Base-by-base conservation (phyloP, 1,139 yeast species). In the Pichia sp. region DNA sequence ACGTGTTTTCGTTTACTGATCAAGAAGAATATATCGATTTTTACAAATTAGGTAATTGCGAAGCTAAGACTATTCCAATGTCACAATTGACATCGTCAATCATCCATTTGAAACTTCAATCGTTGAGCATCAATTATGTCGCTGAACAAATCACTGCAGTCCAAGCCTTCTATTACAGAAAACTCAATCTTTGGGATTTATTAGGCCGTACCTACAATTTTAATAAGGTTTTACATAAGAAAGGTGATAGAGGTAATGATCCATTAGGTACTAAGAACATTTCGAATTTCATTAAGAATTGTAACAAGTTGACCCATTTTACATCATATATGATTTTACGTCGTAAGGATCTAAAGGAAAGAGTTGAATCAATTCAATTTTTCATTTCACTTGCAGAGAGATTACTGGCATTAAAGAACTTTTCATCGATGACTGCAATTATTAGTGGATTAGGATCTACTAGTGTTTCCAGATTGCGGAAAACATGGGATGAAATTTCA, bases 381-480 rank as follows among this genome's bases (percentile, higher is more conserved):
- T 89, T 89, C 63, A 86, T 91, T 43, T 78, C 76, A 40, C 89
- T 89, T 35, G 96, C 97, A 0, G 91, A 85, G 55, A 79, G 81
- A 58, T 83, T 96, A 59, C 76, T 89, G 22, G 78, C 75, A 49
- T 70, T 85, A 58, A 87, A 88, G 61, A 93, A 93, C 64, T 93
- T 83, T 61, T 85, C 95, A 6, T 83, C 96, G 12, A 86, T 93
- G 95, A 91, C 96, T 10, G 97, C 98, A 1, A 83, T 93, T 42
- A 81, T 90, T 20, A 86, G 96, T 34, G 96, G 96, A 0, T 70
- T 93, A 41, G 84, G 85, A 56, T 85, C 96, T 1, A 86, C 96
- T 0, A 91, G 96, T 4, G 79, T 93, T 46, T 91, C 87, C 62
- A 74, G 98, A 48, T 73, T 93, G 62, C 85, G 83, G 59, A 84